Conservation (phyloP, 257 asterid genomes). For the Nicotiana otophora region DNA sequence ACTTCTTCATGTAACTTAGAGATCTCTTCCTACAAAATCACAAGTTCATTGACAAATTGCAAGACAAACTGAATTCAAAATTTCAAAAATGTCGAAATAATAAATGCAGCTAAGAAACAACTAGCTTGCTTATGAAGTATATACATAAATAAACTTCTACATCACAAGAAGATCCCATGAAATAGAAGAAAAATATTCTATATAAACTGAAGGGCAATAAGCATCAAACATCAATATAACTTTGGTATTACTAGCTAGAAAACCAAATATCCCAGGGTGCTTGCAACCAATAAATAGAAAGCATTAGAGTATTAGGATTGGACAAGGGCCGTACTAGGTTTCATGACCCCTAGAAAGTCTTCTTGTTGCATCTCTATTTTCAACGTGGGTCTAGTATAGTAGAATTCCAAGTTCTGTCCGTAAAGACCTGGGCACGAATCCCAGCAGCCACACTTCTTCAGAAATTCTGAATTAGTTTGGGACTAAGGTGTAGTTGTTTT, state of each 20-base stretch:
- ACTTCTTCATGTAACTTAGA: conserved; percentile 61
- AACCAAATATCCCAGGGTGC: not conserved
- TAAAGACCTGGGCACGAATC: not conserved
- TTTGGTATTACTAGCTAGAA: not conserved
- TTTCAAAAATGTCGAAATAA: not conserved
- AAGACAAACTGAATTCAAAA: not conserved
- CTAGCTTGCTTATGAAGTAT: not conserved
- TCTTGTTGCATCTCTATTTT: not conserved
- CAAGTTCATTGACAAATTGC: not conserved
- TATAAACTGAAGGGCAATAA: not conserved
- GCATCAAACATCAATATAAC: not conserved
- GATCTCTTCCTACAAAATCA: conserved; percentile 59
- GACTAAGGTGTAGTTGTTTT: not conserved
- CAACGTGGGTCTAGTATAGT: not conserved
- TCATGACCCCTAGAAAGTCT: not conserved
- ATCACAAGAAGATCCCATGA: not conserved
- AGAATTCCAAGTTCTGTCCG: not conserved
- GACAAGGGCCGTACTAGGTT: not conserved
- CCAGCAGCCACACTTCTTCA: not conserved
- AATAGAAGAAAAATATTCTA: not conserved
- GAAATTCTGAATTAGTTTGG: not conserved
- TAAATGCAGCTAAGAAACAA: not conserved
- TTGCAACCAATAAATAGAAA: not conserved
- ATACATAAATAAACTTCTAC: not conserved
- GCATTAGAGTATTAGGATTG: not conserved